Evolutionary conservation across 2,329 filamentous ascomycete genomes (phyloP).

Genomic region (Zymoseptoria crescenta): DNA sequence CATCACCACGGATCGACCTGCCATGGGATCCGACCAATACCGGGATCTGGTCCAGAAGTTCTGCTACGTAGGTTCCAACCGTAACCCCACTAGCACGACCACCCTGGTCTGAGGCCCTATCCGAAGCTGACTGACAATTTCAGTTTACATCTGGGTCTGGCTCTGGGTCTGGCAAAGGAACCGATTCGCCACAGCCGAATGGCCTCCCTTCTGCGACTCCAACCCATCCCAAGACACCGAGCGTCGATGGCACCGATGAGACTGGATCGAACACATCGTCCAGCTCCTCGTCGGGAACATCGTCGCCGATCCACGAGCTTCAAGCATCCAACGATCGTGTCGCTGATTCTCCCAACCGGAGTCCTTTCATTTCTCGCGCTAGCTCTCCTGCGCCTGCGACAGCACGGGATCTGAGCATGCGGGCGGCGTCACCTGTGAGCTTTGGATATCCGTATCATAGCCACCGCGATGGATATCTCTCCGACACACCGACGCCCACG

Average conservation of each 20-base stretch:
- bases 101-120: constrained; percentile 19
- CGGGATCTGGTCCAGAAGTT: constrained; percentile 98
- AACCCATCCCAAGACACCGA: not conserved
- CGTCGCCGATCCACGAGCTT: constrained; percentile 20
- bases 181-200: constrained; percentile 11
- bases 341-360: constrained; percentile 13
- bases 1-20: constrained; percentile 54
- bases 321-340: constrained; percentile 23
- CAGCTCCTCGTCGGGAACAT: constrained; percentile 18
- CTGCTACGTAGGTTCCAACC: constrained; percentile 86
- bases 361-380: constrained; percentile 26
- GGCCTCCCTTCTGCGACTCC: constrained; percentile 6
- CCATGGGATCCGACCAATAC: constrained; percentile 81
- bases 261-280: constrained; percentile 12
- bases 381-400: constrained; percentile 26
- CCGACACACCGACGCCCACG: constrained; percentile 28
- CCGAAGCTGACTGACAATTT: constrained; percentile 25
- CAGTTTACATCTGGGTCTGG: constrained; percentile 30
- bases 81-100: constrained; percentile 23
- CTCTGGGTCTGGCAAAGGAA: constrained; percentile 25
- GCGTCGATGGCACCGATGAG: constrained; percentile 7
- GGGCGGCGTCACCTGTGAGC: constrained; percentile 26
- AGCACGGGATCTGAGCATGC: constrained; percentile 18
- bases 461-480: constrained; percentile 28
- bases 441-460: constrained; percentile 32